Percentiles rank a stretch among this genome's conserved stretches.
Evolutionary conservation across 805 yeast species (phyloP).

Genomic region (Sugiyamaella qingdaonensis): DNA sequence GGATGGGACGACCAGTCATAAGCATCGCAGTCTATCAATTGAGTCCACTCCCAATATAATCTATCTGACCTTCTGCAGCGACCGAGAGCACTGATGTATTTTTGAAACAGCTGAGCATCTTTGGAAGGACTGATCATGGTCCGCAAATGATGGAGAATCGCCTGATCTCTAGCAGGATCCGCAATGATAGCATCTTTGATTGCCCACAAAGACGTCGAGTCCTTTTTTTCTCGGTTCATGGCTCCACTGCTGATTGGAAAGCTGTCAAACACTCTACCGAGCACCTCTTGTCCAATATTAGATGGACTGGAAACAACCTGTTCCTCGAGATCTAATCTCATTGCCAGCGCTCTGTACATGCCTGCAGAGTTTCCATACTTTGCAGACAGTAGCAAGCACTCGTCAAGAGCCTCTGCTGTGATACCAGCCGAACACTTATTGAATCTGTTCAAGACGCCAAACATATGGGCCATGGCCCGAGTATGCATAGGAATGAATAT

Average conservation of each 20-base stretch:
- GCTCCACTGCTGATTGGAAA: slow-evolving; percentile 24
- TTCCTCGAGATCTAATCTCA: slow-evolving; percentile 15
- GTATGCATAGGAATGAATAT: slow-evolving; percentile 16
- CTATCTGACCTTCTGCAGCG: slow-evolving; percentile 21
- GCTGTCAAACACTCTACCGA: slow-evolving; percentile 23
- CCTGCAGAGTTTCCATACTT: slow-evolving; percentile 27
- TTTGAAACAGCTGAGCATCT: slow-evolving; percentile 13
- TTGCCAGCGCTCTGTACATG: slow-evolving; percentile 21
- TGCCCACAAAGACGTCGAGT: slow-evolving; percentile 18
- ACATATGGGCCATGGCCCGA: slow-evolving; percentile 26
- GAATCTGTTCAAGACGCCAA: slow-evolving; percentile 25
- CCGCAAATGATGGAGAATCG: slow-evolving; percentile 20
- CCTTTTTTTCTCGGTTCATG: slow-evolving; percentile 16
- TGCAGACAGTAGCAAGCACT: slow-evolving; percentile 23
- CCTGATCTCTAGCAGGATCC: slow-evolving; percentile 20
- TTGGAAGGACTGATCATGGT: slow-evolving; percentile 12
- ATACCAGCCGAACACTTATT: slow-evolving; percentile 18
- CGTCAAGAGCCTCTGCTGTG: slow-evolving; percentile 21
- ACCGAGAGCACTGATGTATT: slow-evolving; percentile 26
- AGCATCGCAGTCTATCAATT: background rate
- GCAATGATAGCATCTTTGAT: slow-evolving; percentile 19
- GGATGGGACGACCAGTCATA: slow-evolving; percentile 14
- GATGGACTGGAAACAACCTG: slow-evolving; percentile 8
- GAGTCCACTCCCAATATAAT: slow-evolving; percentile 23
- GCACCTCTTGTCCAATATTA: slow-evolving; percentile 1